A percentile compares a stretch with the other conserved stretches of the same genome.
Evolutionary conservation across 169 alveolate genomes (phyloP).

Genomic region (Cryptosporidium meleagridis): DNA sequence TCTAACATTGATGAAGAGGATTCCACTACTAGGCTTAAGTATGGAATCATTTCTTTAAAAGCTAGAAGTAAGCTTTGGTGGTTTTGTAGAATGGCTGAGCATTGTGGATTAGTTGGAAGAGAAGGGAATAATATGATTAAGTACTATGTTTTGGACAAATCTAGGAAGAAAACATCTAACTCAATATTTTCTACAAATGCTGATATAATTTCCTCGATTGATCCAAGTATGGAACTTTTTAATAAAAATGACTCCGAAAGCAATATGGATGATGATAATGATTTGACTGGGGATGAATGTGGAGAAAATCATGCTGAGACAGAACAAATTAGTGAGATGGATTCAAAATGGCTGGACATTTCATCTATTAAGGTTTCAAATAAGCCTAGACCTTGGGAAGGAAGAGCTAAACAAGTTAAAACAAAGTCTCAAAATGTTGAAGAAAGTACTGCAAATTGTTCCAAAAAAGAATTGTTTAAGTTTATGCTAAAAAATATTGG

Average conservation of each 20-base stretch:
- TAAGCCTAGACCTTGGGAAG: slow-evolving; percentile 68
- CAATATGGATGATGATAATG: neutral
- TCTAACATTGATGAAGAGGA: neutral
- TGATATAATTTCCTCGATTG: slow-evolving; percentile 24
- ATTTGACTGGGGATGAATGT: neutral
- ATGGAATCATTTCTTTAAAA: slow-evolving; percentile 43
- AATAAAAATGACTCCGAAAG: neutral
- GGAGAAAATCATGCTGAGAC: slow-evolving; percentile 2
- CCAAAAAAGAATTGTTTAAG: slow-evolving; percentile 28
- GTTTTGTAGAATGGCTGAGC: slow-evolving; percentile 68
- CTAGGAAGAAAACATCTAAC: neutral
- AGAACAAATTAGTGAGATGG: neutral
- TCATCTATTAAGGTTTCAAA: slow-evolving; percentile 20
- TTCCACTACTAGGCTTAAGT: neutral
- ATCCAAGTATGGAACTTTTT: slow-evolving; percentile 18
- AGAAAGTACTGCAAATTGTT: neutral
- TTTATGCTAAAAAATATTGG: slow-evolving; percentile 67
- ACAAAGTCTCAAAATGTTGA: neutral
- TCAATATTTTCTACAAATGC: slow-evolving; percentile 32
- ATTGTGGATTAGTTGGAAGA: slow-evolving; percentile 33
- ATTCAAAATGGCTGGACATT: slow-evolving; percentile 34
- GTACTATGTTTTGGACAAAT: slow-evolving; percentile 17
- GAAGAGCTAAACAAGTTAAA: neutral
- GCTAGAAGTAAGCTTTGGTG: slow-evolving; percentile 66
- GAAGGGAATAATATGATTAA: slow-evolving; percentile 9